Conservation (phyloP, 129 eudicot species). For the Escallonia rubra region DNA sequence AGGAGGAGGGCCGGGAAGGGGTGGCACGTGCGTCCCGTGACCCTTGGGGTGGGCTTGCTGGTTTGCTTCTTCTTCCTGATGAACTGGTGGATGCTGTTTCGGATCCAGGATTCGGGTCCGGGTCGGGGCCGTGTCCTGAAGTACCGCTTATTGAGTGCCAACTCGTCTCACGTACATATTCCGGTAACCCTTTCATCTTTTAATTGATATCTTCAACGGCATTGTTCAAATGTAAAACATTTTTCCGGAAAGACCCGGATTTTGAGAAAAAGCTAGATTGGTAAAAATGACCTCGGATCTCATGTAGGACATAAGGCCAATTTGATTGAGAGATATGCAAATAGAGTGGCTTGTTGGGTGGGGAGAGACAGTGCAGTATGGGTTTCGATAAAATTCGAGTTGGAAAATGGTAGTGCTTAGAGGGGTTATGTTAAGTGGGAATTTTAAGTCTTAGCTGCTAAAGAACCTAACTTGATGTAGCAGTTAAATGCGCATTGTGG, state of each 20-base stretch:
- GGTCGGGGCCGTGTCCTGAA: constrained; percentile 34
- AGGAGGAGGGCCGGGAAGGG: constrained; percentile 23
- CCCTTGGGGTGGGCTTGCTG: constrained; percentile 24
- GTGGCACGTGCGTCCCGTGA: constrained; percentile 27
- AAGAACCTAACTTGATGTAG: background rate
- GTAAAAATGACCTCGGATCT: too few relatives aligned
- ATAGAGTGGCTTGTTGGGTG: background rate
- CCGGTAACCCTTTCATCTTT: constrained; percentile 34
- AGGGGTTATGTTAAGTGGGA: background rate
- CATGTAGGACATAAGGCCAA: too few relatives aligned
- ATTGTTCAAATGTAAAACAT: too few relatives aligned
- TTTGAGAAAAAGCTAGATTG: background rate
- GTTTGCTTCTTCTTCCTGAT: constrained; percentile 44
- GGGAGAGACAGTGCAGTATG: too few relatives aligned
- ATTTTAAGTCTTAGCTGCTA: background rate
- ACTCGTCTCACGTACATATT: constrained; percentile 46
- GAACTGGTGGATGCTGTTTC: constrained; percentile 79
- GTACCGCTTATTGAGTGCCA: constrained; percentile 36
- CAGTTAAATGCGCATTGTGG: too few relatives aligned
- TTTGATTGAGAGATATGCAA: too few relatives aligned
- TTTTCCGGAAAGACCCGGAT: too few relatives aligned
- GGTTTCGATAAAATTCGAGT: too few relatives aligned
- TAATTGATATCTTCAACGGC: too few relatives aligned
- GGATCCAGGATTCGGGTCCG: constrained; percentile 67
- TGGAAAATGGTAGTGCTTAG: background rate